Percentiles rank a stretch among this genome's conserved stretches.
Evolutionary conservation across 768 basidiomycete species (phyloP).

Genomic region (Tulasnella sp.): DNA sequence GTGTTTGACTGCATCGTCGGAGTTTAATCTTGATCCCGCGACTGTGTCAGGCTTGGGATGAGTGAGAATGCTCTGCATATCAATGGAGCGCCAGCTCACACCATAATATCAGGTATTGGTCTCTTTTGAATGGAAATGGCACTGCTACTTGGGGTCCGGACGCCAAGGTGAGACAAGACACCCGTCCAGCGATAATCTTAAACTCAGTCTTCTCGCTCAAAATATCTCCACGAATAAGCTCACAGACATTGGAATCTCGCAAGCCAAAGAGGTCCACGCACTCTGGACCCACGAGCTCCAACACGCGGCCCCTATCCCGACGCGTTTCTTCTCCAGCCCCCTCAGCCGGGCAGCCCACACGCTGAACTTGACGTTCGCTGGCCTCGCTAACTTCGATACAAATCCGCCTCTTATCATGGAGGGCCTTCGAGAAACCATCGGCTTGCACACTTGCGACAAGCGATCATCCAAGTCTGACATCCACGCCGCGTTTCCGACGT

Average conservation of each 20-base stretch:
- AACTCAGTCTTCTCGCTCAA: slow-evolving; percentile 14
- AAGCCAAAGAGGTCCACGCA: slow-evolving; percentile 37
- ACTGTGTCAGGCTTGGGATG: slow-evolving; percentile 41
- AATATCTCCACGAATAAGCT: slow-evolving; percentile 24
- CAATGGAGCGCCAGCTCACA: not conserved
- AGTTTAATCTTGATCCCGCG: no score
- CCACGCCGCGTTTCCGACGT: slow-evolving; percentile 36
- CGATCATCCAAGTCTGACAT: slow-evolving; percentile 43
- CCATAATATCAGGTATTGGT: slow-evolving; percentile 16
- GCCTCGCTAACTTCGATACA: slow-evolving; percentile 23
- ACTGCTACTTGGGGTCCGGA: slow-evolving; percentile 55
- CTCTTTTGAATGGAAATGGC: slow-evolving; percentile 40
- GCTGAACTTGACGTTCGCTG: slow-evolving; percentile 40
- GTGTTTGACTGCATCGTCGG: not conserved
- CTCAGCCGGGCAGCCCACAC: slow-evolving; percentile 52
- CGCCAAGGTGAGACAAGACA: not conserved
- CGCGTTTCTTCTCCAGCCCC: slow-evolving; percentile 50
- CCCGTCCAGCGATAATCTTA: slow-evolving; percentile 43
- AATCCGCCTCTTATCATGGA: slow-evolving; percentile 39
- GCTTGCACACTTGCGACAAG: slow-evolving; percentile 62
- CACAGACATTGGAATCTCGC: slow-evolving; percentile 43
- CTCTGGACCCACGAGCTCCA: slow-evolving; percentile 41
- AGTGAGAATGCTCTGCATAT: slow-evolving; percentile 31
- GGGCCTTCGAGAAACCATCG: slow-evolving; percentile 54
- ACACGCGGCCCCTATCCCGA: slow-evolving; percentile 39